phyloP scores from a whole-genome alignment of 352 stramenopile species.

The Globisporangium iwayamae region DNA sequence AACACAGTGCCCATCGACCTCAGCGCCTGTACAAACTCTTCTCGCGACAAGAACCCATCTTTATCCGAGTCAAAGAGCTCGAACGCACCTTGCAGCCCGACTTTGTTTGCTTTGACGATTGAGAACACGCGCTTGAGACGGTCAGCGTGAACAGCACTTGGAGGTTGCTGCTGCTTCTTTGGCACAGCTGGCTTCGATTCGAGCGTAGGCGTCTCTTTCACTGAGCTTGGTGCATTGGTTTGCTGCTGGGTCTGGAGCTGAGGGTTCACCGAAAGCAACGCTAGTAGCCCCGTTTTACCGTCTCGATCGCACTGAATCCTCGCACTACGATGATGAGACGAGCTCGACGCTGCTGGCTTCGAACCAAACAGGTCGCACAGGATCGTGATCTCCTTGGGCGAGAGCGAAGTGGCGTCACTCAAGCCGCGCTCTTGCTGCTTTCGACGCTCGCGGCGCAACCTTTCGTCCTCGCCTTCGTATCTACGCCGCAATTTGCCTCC shows the following conservation, averaged over 20 bases:
- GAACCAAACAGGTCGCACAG: constrained; percentile 59
- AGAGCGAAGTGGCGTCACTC: constrained; percentile 48
- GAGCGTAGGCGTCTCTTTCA: not conserved
- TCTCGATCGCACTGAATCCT: constrained; percentile 58
- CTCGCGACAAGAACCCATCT: constrained; percentile 38
- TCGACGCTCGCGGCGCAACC: constrained; percentile 12
- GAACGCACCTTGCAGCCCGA: constrained; percentile 35
- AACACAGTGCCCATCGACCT: constrained; percentile 47
- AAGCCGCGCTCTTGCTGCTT: constrained; percentile 20
- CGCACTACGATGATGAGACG: constrained; percentile 18
- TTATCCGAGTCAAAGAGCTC: constrained; percentile 37
- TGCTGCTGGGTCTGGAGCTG: constrained; percentile 7
- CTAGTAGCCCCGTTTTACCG: constrained; percentile 39
- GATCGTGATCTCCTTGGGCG: constrained; percentile 52
- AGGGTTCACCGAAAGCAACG: constrained; percentile 44
- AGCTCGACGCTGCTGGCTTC: constrained; percentile 15
- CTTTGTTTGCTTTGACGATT: constrained; percentile 27
- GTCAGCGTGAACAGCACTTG: constrained; percentile 20
- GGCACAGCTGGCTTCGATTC: not conserved
- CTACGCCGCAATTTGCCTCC: not conserved
- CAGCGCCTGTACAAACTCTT: constrained; percentile 48
- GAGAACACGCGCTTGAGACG: constrained; percentile 38
- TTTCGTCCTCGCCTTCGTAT: not conserved
- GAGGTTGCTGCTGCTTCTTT: not conserved
- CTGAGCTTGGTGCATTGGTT: not conserved